Conservation (phyloP, 2,329 filamentous ascomycete genomes). For the Pyrenophora seminiperda region DNA sequence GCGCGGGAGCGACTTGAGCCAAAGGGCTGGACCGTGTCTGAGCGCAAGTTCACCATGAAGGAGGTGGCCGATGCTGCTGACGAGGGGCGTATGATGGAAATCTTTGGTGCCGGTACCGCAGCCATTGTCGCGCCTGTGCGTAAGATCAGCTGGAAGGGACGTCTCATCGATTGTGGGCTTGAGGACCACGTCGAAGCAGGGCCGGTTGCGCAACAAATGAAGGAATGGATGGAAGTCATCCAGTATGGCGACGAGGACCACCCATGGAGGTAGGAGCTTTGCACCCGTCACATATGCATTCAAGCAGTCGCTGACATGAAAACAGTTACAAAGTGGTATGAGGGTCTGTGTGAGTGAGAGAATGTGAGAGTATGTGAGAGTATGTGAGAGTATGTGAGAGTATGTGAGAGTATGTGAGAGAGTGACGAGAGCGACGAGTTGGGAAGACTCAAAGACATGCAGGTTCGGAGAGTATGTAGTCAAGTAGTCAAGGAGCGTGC, state of each 20-base stretch:
- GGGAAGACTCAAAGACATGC: no score
- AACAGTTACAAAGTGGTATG: conserved; percentile 37
- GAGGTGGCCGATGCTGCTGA: conserved; percentile 80
- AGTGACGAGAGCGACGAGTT: no score
- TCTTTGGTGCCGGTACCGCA: conserved; percentile 91
- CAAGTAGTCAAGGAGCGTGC: no score
- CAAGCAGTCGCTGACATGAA: conserved; percentile 23
- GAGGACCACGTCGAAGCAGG: conserved; percentile 83
- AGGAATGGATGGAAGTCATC: conserved; percentile 93
- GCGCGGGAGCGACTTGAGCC: conserved; percentile 81
- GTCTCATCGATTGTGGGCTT: conserved; percentile 81
- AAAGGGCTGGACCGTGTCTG: conserved; percentile 84
- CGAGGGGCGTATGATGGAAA: conserved; percentile 87
- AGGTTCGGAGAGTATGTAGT: no score
- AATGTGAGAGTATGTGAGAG: no score
- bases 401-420: no score
- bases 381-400: no score
- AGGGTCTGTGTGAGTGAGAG: no score
- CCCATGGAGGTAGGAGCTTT: conserved; percentile 75
- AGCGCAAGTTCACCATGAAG: conserved; percentile 91
- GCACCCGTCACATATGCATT: neutral
- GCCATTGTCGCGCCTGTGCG: conserved; percentile 91
- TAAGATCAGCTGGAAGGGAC: conserved; percentile 85
- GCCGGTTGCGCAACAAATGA: conserved; percentile 82
- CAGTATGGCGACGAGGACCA: conserved; percentile 90